Evolutionary conservation across 2,329 filamentous ascomycete genomes (phyloP), one percentile per base, ranked within the genome.

Genomic region (Nemania abortiva): DNA sequence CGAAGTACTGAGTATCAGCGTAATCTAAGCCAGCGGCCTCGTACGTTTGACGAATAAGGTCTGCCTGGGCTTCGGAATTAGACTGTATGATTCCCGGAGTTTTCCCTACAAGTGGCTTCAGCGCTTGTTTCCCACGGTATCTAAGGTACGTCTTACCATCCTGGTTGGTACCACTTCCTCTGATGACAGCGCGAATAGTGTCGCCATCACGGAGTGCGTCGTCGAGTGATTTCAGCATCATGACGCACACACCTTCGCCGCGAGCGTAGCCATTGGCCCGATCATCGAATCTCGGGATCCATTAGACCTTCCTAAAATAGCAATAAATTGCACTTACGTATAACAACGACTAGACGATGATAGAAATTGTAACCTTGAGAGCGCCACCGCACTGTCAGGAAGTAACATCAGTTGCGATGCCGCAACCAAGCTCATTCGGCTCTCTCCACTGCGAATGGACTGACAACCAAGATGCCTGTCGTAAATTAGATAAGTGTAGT

Each of bases 211-310:
- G 72, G 1, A 87, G 68, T 1, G 86, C 86, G 49, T 82, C 81
- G 10, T 79, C 77, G 0, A 79, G 66, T 9, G 68, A 77, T 74
- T 87, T 87, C 1, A 67, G 18, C 15, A 67, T 29, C 29, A 67
- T 39, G 11, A 55, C 59, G 10, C 24, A 22, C 0, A 82, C 74
- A 2, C 84, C 85, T 68, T 88, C 85, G 1, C 84, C 85, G 13
- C 85, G 79, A 0, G 78, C 83, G 70, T 87, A 88, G 0, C 86
- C 86, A 66, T 84, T 78, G 0, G 81, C 84, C n/a, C 74, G 70
- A 4, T 75, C 69, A 65, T 85, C 84, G 56, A 80, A 84, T 6
- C 72, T 68, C 22, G n/a, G 76, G 61, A 52, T 77, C 76, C 7
- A 58, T 66, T 49, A 70, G 13, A 42, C 20, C 42, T 57, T 45